phyloP scores from a whole-genome alignment of 768 basidiomycete genomes.

The Agrocybe chaxingu region DNA sequence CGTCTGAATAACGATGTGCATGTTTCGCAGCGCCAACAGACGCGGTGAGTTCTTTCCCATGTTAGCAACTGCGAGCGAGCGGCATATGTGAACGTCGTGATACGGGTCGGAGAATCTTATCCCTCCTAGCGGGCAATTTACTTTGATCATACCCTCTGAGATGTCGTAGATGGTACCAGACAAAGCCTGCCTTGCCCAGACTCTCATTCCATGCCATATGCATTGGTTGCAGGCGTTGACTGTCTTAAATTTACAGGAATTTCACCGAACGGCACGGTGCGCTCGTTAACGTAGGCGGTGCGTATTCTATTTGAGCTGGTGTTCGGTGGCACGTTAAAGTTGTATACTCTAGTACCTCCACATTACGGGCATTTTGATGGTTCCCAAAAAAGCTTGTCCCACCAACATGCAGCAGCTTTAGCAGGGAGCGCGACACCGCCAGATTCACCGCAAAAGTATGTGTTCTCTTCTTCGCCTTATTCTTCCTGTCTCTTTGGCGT shows the following conservation, averaged over 20 bases:
- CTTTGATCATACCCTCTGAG: too few relatives aligned
- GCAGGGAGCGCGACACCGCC: constrained; percentile 82
- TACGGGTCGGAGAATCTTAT: too few relatives aligned
- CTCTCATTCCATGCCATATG: constrained; percentile 65
- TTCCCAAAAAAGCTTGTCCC: constrained; percentile 86
- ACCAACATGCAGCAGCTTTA: constrained; percentile 66
- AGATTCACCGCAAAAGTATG: constrained; percentile 90
- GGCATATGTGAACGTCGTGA: too few relatives aligned
- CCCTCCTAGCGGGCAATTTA: too few relatives aligned
- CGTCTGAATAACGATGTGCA: too few relatives aligned
- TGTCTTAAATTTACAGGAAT: constrained; percentile 95
- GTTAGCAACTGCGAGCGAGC: too few relatives aligned
- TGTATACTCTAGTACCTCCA: constrained; percentile 81
- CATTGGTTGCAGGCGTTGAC: constrained; percentile 99
- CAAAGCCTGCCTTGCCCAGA: constrained; percentile 31
- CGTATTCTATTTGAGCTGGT: constrained; percentile 17
- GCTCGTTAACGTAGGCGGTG: constrained; percentile 97
- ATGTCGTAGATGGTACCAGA: too few relatives aligned
- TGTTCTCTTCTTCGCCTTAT: not conserved
- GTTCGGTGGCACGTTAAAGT: not conserved
- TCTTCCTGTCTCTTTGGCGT: too few relatives aligned
- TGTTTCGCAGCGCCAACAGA: too few relatives aligned
- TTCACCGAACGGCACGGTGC: constrained; percentile 97
- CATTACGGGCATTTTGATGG: constrained; percentile 93
- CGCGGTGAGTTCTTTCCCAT: too few relatives aligned